phyloP scores from a whole-genome alignment of 2,329 filamentous ascomycete species.

The Waltergamsia citrina region DNA sequence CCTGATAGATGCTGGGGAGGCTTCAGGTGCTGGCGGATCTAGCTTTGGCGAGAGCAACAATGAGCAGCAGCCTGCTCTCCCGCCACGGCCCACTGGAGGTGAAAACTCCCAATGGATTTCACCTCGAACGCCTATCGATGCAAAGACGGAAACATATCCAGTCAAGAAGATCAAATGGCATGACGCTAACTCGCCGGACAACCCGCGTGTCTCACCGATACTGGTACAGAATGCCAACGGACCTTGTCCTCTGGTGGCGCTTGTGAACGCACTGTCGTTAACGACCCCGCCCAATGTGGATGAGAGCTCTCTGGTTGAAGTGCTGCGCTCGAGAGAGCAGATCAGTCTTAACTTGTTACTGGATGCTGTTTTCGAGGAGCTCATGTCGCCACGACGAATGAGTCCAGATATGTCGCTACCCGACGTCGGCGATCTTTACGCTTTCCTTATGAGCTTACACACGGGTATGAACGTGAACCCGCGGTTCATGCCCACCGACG shows the following conservation, averaged over 20 bases:
- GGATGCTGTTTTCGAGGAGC: slow-evolving; percentile 85
- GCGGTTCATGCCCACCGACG: slow-evolving; percentile 58
- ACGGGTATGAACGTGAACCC: slow-evolving; percentile 99
- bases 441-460: slow-evolving; percentile 78
- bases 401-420: slow-evolving; percentile 58
- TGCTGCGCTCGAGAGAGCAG: slow-evolving; percentile 72
- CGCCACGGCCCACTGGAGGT: slow-evolving; percentile 19
- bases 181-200: slow-evolving; percentile 50
- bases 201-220: slow-evolving; percentile 71
- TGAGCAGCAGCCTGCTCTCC: slow-evolving; percentile 23
- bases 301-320: slow-evolving; percentile 66
- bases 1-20: slow-evolving; percentile 32
- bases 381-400: slow-evolving; percentile 68
- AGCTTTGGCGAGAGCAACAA: slow-evolving; percentile 1
- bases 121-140: slow-evolving; percentile 28
- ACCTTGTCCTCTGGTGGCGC: slow-evolving; percentile 82
- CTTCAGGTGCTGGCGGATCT: slow-evolving; percentile 5
- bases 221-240: slow-evolving; percentile 91
- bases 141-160: slow-evolving; percentile 69
- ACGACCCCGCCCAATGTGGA: slow-evolving; percentile 58
- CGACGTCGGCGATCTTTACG: slow-evolving; percentile 80
- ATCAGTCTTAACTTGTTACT: slow-evolving; percentile 79
- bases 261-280: slow-evolving; percentile 85
- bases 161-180: slow-evolving; percentile 88
- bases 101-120: slow-evolving; percentile 23